Evolutionary conservation across 257 asterid species (phyloP).

Genomic region (Handroanthus guayacan): DNA sequence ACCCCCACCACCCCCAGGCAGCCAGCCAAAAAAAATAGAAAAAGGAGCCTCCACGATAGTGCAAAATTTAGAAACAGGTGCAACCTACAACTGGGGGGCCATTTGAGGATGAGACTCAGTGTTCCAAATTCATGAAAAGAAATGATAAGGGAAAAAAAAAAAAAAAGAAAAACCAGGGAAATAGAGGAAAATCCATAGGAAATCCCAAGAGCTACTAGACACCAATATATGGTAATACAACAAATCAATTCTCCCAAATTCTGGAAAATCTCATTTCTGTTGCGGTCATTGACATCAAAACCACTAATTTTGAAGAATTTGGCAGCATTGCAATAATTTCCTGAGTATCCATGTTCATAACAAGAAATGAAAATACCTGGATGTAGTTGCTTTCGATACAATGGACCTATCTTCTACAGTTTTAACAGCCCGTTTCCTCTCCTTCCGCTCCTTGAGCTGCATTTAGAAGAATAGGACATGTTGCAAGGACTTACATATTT

Average conservation of each 20-base stretch:
- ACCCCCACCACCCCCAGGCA: no score
- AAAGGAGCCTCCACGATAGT: neutral
- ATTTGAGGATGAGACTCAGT: neutral
- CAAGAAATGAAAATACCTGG: constrained; percentile 61
- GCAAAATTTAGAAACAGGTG: neutral
- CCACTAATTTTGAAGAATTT: neutral
- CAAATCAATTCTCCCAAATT: neutral
- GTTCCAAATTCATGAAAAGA: constrained; percentile 5
- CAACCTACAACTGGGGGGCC: neutral
- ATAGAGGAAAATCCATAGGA: neutral
- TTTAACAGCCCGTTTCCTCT: constrained; percentile 60
- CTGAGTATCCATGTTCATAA: constrained; percentile 24
- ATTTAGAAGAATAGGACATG: constrained; percentile 26
- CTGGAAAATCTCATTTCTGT: neutral
- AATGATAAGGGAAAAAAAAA: no score
- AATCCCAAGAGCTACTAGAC: constrained; percentile 13
- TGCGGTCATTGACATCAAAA: neutral
- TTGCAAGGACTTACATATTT: neutral
- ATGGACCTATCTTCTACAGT: constrained; percentile 64
- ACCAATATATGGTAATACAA: neutral
- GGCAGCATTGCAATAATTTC: neutral
- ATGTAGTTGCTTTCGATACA: constrained; percentile 81
- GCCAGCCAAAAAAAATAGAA: neutral
- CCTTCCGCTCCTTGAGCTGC: constrained; percentile 87
- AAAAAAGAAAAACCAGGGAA: neutral